A percentile compares a stretch with the other conserved stretches of the same genome.
These are phyloP conservation scores for Annulohypoxylon nitens DNA, from an alignment of 495 filamentous ascomycete genomes.

Conservation along the genomic window DNA sequence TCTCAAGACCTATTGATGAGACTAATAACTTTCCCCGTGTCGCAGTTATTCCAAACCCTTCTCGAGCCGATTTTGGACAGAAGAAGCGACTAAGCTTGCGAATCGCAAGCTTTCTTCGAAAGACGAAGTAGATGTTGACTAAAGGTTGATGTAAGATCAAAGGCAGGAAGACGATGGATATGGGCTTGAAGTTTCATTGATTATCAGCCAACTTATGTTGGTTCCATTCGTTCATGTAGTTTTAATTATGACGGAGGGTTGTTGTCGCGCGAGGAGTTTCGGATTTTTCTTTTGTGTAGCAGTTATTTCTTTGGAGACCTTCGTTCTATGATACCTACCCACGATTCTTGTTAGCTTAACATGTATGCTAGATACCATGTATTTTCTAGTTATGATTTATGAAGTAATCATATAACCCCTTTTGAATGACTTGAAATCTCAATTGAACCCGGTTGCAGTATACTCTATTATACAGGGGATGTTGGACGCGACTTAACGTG, in stretches of 20 bases:
- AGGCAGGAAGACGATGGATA: not conserved
- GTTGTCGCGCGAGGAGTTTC: not conserved
- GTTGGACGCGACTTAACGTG: not conserved
- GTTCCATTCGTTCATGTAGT: not conserved
- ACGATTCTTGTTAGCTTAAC: not conserved
- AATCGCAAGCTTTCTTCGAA: not conserved
- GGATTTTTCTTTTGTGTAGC: not conserved
- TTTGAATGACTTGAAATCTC: not conserved
- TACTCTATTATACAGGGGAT: not conserved
- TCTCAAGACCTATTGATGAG: not conserved
- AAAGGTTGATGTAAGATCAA: not conserved
- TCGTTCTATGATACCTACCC: slow-evolving; percentile 6
- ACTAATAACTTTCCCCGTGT: slow-evolving; percentile 8
- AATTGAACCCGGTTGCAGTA: not conserved
- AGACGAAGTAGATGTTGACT: not conserved
- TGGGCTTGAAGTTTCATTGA: not conserved
- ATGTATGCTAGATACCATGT: slow-evolving; percentile 3
- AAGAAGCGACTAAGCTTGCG: not conserved
- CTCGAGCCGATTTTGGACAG: slow-evolving; percentile 39
- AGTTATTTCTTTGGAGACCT: not conserved
- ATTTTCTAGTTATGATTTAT: slow-evolving; percentile 1
- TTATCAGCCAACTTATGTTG: not conserved
- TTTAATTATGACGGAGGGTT: slow-evolving; percentile 7
- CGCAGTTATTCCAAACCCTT: slow-evolving; percentile 38
- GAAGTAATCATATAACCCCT: not conserved